Base-by-base conservation (phyloP, 805 yeast species). In the Teunomyces funiuensis region DNA sequence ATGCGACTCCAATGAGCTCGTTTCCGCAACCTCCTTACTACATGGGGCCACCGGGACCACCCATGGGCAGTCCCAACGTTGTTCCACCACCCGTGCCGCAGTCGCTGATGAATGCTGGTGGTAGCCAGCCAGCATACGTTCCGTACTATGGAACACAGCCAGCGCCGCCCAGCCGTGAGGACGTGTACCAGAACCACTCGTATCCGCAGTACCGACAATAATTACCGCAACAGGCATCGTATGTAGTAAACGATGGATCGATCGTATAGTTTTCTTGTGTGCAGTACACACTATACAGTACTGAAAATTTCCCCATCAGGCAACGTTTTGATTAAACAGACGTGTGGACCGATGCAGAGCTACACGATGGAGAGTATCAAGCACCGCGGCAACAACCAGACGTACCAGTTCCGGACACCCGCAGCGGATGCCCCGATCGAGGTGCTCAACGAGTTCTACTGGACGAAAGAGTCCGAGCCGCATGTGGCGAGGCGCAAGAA, bases 381-480 rank as follows among this genome's bases (percentile, higher is more conserved):
- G 29, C 66, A 63, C 38, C 48, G 66, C 31, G 45, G 40, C n/a
- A 41, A 53, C 28, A 53, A 54, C 41, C 43, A 57, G 41, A 60
- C 69, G 8, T 66, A 55, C 45, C 55, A 63, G 16, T 56, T 66
- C 39, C 42, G 36, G 25, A 63, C 73, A 1, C 73, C 74, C 2
- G 58, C 70, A 18, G 74, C 76, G 3, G 72, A 69, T 45, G 51
- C 71, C 0, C 55, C 71, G 37, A 47, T 66, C 43, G 60, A 76
- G 49, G 66, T 61, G 34, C 55, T 74, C 41, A 74, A 75, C 50
- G 89, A 85, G 48, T 89, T 85, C 62, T 85, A 83, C 66, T 86
- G 96, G 91, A 88, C 96, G 0, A 76, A 78, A 40, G 84, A 79
- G 41, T 76, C 76, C 37, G 97, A 89, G 58, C 95, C 96, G 2